phyloP scores from a whole-genome alignment of 1,139 yeast genomes.

The Geotrichum fermentans region DNA sequence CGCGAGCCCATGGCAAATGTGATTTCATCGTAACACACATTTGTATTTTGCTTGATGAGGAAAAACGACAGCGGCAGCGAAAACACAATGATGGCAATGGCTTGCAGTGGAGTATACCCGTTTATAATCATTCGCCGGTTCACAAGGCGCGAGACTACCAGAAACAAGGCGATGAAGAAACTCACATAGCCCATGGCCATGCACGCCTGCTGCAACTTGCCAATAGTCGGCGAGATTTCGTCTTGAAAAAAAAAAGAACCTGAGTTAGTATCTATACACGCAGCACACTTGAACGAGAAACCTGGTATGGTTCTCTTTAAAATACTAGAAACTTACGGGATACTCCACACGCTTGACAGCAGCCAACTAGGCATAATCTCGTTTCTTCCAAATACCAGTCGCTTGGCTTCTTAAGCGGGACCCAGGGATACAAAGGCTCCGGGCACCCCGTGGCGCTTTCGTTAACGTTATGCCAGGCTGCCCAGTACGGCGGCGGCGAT shows the following conservation, averaged over 20 bases:
- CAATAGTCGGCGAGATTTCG: constrained; percentile 8
- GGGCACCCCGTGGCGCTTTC: constrained; percentile 17
- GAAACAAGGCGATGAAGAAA: constrained; percentile 21
- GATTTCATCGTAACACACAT: constrained; percentile 18
- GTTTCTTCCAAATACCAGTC: constrained; percentile 15
- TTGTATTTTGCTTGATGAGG: constrained; percentile 12
- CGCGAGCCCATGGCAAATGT: constrained; percentile 16
- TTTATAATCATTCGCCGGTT: constrained; percentile 22
- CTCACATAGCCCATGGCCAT: constrained; percentile 17
- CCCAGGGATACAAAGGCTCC: constrained; percentile 13
- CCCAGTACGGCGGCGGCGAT: background rate
- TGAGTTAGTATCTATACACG: too few species aligned
- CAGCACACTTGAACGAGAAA: too few species aligned
- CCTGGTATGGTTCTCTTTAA: too few species aligned
- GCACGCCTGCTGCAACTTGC: constrained; percentile 16
- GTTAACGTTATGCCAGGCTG: constrained; percentile 11
- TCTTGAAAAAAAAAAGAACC: constrained; percentile 8
- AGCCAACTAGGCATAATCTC: constrained; percentile 18
- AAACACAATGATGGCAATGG: constrained; percentile 21
- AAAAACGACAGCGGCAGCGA: constrained; percentile 21
- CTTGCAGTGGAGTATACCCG: constrained; percentile 25
- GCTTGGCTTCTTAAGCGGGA: constrained; percentile 7
- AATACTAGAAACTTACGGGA: constrained; percentile 10
- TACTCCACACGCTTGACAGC: constrained; percentile 20
- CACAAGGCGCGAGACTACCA: constrained; percentile 22